These are phyloP conservation scores for Boletus rufocinnamomeus DNA, from an alignment of 768 basidiomycete species.

Conservation along the genomic window DNA sequence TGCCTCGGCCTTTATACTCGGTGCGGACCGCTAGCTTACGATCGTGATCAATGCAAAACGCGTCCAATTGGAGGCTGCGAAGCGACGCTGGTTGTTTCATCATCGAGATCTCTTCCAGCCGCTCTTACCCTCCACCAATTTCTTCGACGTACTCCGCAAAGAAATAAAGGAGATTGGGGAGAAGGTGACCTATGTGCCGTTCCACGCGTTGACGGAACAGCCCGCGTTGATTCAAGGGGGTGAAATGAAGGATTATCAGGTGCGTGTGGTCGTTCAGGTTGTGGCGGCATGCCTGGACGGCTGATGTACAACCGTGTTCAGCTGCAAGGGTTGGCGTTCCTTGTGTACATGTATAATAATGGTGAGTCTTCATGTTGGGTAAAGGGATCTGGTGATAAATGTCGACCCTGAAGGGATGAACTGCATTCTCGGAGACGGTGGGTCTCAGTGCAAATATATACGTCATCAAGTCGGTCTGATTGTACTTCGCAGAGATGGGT, in stretches of 20 bases:
- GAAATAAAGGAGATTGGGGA: conserved; percentile 34
- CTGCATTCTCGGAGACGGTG: conserved; percentile 72
- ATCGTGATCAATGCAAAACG: conserved; percentile 40
- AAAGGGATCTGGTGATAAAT: not conserved
- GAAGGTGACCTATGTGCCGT: conserved; percentile 35
- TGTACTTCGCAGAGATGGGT: conserved; percentile 49
- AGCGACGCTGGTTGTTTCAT: conserved; percentile 47
- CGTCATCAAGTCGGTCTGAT: not conserved
- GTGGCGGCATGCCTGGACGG: not conserved
- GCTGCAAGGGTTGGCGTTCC: conserved; percentile 65
- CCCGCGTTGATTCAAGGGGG: conserved; percentile 55
- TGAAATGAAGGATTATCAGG: conserved; percentile 74
- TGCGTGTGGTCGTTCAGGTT: conserved; percentile 21
- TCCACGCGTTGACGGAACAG: conserved; percentile 46
- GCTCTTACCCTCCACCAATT: conserved; percentile 44
- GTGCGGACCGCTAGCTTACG: conserved; percentile 39
- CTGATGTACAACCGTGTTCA: conserved; percentile 18
- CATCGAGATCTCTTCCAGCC: conserved; percentile 49
- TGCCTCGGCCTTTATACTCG: not conserved
- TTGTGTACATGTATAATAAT: conserved; percentile 68
- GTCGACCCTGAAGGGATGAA: conserved; percentile 50
- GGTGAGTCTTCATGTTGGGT: conserved; percentile 36
- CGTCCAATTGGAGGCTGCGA: conserved; percentile 41
- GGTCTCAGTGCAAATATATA: conserved; percentile 17
- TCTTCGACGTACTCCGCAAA: conserved; percentile 40